Conservation (phyloP, 192 early-diverging fungal species). For the Pilaira anomala region DNA sequence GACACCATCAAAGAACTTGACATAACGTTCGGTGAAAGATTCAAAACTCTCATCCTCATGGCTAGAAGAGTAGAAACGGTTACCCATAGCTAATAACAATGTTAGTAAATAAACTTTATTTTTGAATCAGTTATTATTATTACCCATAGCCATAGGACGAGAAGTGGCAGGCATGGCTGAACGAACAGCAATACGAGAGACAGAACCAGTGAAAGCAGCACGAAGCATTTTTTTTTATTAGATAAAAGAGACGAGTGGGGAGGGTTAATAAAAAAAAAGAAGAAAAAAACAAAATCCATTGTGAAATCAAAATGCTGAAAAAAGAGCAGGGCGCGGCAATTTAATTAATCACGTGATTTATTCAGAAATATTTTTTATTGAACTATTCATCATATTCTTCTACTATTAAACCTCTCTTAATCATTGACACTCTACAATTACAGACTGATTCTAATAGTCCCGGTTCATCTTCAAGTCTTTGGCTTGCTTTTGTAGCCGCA, state of each 20-base stretch:
- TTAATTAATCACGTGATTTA: not conserved
- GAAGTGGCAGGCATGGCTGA: conserved; percentile 18
- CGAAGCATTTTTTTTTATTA: conserved; percentile 33
- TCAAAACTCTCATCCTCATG: conserved; percentile 77
- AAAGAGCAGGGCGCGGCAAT: not conserved
- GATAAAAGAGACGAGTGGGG: conserved; percentile 13
- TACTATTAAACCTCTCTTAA: not conserved
- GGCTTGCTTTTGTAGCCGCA: conserved; percentile 35
- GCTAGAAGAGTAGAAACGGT: conserved; percentile 63
- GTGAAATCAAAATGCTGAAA: too few relatives aligned
- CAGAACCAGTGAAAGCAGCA: conserved; percentile 33
- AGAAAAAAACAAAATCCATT: not conserved
- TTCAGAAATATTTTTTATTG: not conserved
- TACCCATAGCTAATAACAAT: conserved; percentile 28
- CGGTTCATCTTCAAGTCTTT: conserved; percentile 31
- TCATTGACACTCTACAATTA: conserved; percentile 26
- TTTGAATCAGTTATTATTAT: conserved; percentile 5
- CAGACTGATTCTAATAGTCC: conserved; percentile 29
- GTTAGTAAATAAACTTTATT: conserved; percentile 2
- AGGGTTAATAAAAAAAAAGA: conserved; percentile 1
- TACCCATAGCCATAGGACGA: conserved; percentile 22
- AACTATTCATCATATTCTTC: conserved; percentile 12
- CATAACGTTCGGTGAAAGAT: conserved; percentile 73
- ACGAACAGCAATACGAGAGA: conserved; percentile 32
- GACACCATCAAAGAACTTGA: conserved; percentile 79